Base-by-base conservation (phyloP, 371 early-diverging fungal species). In the Conidiobolus incongruus region DNA sequence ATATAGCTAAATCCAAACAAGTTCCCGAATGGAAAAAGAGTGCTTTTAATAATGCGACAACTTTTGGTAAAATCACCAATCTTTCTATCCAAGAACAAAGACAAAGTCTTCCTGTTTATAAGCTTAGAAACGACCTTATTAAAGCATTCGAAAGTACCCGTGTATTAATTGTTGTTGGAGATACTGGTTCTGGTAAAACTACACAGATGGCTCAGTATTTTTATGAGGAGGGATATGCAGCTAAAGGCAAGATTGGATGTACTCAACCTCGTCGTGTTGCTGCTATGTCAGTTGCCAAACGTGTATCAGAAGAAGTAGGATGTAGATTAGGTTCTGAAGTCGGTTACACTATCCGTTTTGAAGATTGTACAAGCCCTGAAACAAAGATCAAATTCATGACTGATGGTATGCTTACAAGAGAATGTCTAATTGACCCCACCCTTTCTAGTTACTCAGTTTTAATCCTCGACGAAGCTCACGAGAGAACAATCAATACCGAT, bases 201-300 rank as follows among this genome's bases (percentile, higher is more conserved):
- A 99, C 99, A 4, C 99, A 98, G 60, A 86, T 99, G 77, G 90
- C 98, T 4, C 98, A 99, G 61, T 99, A 95, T 52, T 61, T 98
- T 40, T 77, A 80, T 11, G 94, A 97, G 58, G 88, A 86, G 55
- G 91, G 91, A 0, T 91, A 83, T 52, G 72, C 80, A 0, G 58
- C 63, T 17, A 48, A 58, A 15, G 90, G 92, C 4, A 74, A 81
- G 50, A 91, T 99, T 55, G 97, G 95, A 8, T 91, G 98, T 60
- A 98, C 99, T 1, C 98, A 98, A 60, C 99, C 99, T 13, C 84
- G 99, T 62, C 87, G 99, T 68, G 90, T 99, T 28, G 98, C 99
- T 20, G 98, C 99, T 38, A 93, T 92, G 77, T 88, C 89, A 10
- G 97, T 99, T 4, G 96, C 98, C 15, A 92, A 94, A 51, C 85